Evolutionary conservation across 2,329 filamentous ascomycete species (phyloP).

Genomic region (Ceratocystis colombiana): DNA sequence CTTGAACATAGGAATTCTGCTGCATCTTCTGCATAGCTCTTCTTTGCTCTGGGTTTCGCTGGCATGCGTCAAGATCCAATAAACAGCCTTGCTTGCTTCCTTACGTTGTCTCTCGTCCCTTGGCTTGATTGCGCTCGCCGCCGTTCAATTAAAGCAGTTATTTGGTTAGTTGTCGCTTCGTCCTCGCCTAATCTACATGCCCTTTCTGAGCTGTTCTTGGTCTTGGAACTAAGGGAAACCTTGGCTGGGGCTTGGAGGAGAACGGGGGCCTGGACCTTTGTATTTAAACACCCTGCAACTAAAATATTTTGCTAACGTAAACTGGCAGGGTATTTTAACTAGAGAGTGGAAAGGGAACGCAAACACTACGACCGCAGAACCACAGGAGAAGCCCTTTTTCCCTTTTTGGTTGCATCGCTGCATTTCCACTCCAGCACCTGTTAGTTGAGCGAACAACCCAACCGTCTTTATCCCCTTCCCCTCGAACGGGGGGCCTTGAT

Average conservation of each 20-base stretch:
- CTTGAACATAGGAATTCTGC: too few relatives aligned
- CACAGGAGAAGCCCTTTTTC: background rate
- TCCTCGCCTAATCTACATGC: background rate
- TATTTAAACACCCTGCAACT: background rate
- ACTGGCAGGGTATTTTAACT: conserved; percentile 2
- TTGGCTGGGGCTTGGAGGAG: background rate
- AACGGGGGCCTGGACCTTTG: background rate
- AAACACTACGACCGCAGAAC: background rate
- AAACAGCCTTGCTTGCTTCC: too few relatives aligned
- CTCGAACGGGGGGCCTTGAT: background rate
- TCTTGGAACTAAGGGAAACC: background rate
- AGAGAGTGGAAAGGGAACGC: too few relatives aligned
- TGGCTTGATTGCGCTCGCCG: background rate
- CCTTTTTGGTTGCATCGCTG: conserved; percentile 1
- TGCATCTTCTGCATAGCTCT: too few relatives aligned
- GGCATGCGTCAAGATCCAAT: too few relatives aligned
- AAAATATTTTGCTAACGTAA: background rate
- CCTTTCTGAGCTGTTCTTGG: conserved; percentile 1
- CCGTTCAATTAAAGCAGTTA: conserved; percentile 1
- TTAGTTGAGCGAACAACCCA: background rate
- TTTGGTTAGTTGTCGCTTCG: conserved; percentile 13
- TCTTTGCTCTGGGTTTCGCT: too few relatives aligned
- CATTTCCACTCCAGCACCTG: background rate
- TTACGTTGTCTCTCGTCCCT: too few relatives aligned
- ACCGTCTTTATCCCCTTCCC: background rate